Evolutionary conservation across 2,329 filamentous ascomycete genomes (phyloP).

Genomic region (Colletotrichum sp.): DNA sequence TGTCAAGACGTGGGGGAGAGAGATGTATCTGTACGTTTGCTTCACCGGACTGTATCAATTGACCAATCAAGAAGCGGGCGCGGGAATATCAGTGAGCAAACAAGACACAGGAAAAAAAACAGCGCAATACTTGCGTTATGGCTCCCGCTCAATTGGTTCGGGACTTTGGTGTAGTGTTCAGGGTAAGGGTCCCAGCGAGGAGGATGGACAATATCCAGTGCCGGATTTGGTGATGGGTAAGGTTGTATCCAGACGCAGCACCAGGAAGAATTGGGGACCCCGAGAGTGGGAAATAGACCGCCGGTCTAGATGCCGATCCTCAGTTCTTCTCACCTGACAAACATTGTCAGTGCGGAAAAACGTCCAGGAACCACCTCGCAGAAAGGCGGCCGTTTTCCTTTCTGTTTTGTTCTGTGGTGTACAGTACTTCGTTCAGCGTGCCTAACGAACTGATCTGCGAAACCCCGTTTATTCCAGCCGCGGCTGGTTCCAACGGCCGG

Average conservation of each 20-base stretch:
- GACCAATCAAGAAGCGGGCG: background rate
- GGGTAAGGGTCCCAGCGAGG: background rate
- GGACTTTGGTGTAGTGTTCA: background rate
- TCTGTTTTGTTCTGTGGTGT: background rate
- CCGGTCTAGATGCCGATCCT: constrained; percentile 16
- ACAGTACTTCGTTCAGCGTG: background rate
- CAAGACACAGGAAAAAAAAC: background rate
- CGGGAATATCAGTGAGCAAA: background rate
- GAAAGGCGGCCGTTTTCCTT: background rate
- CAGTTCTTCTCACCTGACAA: constrained; percentile 8
- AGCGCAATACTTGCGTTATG: background rate
- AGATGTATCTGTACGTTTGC: background rate
- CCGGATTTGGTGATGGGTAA: background rate
- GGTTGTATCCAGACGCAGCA: background rate
- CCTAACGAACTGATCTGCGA: background rate
- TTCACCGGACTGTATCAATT: background rate
- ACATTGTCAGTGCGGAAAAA: background rate
- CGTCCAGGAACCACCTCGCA: background rate
- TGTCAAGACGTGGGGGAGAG: background rate
- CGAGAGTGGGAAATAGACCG: background rate
- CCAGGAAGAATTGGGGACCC: background rate
- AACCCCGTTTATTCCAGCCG: background rate
- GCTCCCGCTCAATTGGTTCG: background rate
- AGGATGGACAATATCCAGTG: background rate
- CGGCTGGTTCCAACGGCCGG: background rate